Conservation (phyloP, 768 basidiomycete genomes). For the Auriscalpium vulgare region DNA sequence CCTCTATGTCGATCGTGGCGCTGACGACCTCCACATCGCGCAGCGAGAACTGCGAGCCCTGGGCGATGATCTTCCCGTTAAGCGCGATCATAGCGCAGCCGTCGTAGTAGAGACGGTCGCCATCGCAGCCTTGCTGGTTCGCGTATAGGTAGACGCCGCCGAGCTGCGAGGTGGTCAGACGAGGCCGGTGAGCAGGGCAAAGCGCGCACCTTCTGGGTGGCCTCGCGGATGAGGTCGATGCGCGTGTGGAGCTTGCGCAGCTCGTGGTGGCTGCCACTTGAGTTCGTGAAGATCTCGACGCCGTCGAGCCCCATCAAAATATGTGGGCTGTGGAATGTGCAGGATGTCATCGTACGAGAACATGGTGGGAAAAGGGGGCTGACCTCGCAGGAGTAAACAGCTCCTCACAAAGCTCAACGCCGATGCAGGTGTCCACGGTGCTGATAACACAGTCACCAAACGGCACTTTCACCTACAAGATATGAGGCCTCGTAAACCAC, state of each 20-base stretch:
- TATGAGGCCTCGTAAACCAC: neutral
- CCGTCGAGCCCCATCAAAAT: constrained; percentile 97
- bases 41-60: constrained; percentile 95
- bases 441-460: constrained; percentile 95
- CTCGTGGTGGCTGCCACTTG: constrained; percentile 96
- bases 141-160: constrained; percentile 97
- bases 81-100: constrained; percentile 94
- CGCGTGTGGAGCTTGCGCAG: constrained; percentile 90
- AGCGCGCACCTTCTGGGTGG: constrained; percentile 74
- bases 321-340: constrained; percentile 60
- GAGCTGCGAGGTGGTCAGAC: constrained; percentile 40
- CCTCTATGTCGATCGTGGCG: constrained; percentile 95
- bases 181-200: neutral
- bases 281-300: constrained; percentile 98
- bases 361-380: neutral
- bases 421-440: constrained; percentile 92
- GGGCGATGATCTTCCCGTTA: constrained; percentile 87
- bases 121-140: constrained; percentile 98
- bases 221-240: constrained; percentile 93
- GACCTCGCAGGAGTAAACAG: constrained; percentile 94
- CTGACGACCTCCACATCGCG: constrained; percentile 94
- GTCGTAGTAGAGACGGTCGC: constrained; percentile 96
- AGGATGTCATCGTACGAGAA: neutral
- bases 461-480: constrained; percentile 68
- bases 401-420: constrained; percentile 95